Conservation (phyloP, 257 asterid species). For the Paulownia fortunei region DNA sequence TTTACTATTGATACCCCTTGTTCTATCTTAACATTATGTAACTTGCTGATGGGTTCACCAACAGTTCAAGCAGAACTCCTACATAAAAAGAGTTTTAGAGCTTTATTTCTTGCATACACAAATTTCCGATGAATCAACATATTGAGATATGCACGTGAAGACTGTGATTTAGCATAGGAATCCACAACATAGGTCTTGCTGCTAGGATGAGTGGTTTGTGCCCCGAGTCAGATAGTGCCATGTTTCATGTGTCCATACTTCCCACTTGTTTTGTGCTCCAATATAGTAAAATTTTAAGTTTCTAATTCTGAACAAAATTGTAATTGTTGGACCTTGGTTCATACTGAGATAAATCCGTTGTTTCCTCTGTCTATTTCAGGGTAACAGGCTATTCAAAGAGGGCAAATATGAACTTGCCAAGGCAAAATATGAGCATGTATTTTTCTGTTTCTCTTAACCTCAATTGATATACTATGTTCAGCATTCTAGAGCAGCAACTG, state of each 20-base stretch:
- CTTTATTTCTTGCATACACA: neutral
- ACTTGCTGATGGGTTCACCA: neutral
- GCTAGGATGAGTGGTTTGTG: neutral
- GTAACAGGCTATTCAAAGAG: slow-evolving; percentile 97
- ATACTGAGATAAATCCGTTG: slow-evolving; percentile 18
- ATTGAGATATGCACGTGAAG: neutral
- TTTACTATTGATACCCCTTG: neutral
- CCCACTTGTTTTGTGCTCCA: neutral
- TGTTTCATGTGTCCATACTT: slow-evolving; percentile 12
- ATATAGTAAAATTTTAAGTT: neutral
- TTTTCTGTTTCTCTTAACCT: slow-evolving; percentile 29
- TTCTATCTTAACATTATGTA: neutral
- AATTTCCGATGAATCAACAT: neutral
- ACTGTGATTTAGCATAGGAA: neutral
- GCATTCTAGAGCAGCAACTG: slow-evolving; percentile 9
- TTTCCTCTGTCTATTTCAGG: slow-evolving; percentile 64
- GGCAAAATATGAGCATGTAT: slow-evolving; percentile 92
- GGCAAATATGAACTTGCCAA: slow-evolving; percentile 95
- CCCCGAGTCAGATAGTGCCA: neutral
- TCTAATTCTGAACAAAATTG: neutral
- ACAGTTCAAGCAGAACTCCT: neutral
- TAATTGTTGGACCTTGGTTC: slow-evolving; percentile 14
- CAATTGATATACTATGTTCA: slow-evolving; percentile 8
- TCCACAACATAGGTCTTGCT: neutral
- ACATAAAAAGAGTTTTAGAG: neutral